Base-by-base conservation (phyloP, 441 rosid genomes). In the Pelargonium cotyledonis region DNA sequence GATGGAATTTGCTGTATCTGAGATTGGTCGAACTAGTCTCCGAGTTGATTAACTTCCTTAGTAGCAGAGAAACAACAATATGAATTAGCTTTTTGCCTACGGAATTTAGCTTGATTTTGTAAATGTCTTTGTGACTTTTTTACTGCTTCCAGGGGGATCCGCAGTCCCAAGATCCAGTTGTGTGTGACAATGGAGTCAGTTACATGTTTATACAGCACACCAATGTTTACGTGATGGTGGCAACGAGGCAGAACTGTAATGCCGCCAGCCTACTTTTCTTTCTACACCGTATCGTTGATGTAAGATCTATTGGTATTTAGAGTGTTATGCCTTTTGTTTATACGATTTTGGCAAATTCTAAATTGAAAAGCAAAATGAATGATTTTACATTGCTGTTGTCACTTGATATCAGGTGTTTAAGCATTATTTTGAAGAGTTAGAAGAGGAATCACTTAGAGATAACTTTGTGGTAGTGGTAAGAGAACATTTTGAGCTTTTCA, bases 391-490 rank as follows among this genome's bases (percentile, higher is more conserved):
- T 55, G 61, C 6, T 8, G 31, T 9, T 55, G 23, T 6, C 46
- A 16, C 47, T 72, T 67, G 67, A 64, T 55, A 66, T 31, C 81
- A 95, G 97, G 99, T 95, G 29, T 91, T 92, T 79, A 95, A 95
- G 87, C 97, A 95, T 82, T 95, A 95, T 76, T 95, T 95, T 62
- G 98, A 95, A 75, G 95, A 90, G 76, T 81, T 95, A 71, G 99
- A 95, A 69, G 99, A 95, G 82, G 99, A 95, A 75, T 95, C 99
- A 0, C 87, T 95, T 73, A 86, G 97, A 75, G 99, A 95, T 83
- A 95, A 95, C 85, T 95, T 95, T 79, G 99, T 95, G 51, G 98
- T 95, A 6, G 99, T 95, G 93, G 99, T 95, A 82, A 57, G 90
- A 78, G 9, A 63, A 29, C 55, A 23, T 55, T 78, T 71, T 15